Evolutionary conservation across 2,329 filamentous ascomycete species (phyloP), one percentile per base, ranked within the genome.

Genomic region (Dichotomopilus funicola): DNA sequence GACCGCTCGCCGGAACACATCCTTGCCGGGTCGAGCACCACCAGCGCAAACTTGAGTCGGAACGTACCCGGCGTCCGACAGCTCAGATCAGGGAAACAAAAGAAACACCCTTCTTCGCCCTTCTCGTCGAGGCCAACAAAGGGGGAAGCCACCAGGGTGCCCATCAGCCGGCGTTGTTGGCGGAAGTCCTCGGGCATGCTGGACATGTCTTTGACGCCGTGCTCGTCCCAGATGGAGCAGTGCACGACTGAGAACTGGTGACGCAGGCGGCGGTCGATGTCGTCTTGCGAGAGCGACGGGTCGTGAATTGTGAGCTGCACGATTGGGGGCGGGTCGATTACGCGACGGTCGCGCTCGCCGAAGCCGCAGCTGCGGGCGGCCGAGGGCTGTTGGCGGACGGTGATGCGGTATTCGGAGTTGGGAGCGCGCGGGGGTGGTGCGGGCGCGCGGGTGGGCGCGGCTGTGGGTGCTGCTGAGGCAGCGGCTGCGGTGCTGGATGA

Each of bases 261-360:
- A 42, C 81, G 78, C 33, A 87, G 67, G 47, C 74, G 74, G 2
- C 67, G 66, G 40, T 65, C 69, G 12, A 76, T 71, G 60, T 89
- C 83, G 46, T 82, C 79, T 42, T 75, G 71, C 9, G 80, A 75
- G 33, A 78, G 66, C 19, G 67, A 74, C 1, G 80, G 75, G 59
- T 86, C 80, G 51, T 82, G 80, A 54, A 90, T 80, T 34, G 77
- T 74, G 47, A 92, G 79, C 66, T 92, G 84, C 27, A 94, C 80
- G 65, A 94, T 92, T 11, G 89, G 89, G 2, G 89, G 89, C 42
- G 89, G 89, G 66, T 94, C 89, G 60, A 94, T 88, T 12, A 91
- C 88, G 59, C 89, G 80, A 41, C 89, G 81, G 66, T 94, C 89
- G 61, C 88, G 79, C 70, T 92, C 89, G 58, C 89, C 89, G 67